Base-by-base conservation (phyloP, 106 monocot genomes). In the Dioscorea alata region DNA sequence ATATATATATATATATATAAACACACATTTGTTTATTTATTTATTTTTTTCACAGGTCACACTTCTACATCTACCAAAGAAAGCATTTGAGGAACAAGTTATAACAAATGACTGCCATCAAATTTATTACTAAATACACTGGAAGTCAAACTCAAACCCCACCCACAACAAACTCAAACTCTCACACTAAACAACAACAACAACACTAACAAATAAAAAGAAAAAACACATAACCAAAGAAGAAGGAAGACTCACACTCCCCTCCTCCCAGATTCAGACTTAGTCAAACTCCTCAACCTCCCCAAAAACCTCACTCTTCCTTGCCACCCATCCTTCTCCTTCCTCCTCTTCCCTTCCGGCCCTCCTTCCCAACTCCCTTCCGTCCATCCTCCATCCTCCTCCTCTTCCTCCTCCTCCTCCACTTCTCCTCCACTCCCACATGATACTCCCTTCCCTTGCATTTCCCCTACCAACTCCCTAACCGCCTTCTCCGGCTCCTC, bases 211-310 rank as follows among this genome's bases (percentile, higher is more conserved):
- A 28, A 28, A 28, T 28, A 28, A 28, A 28, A 28, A 28, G 3
- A 28, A 28, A 28, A 28, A 28, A 28, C 3, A 28, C 28, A 28
- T 3, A 28, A 1, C 28, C 28, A 28, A 28, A 28, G 28, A 28
- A 28, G 28, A 28, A 28, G 28, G 28, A 28, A 28, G 28, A 42
- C 4, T 42, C 42, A 85, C 14, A 84, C 76, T 31, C 89, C 89
- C 65, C 86, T 70, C 60, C 87, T 72, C 12, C 82, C 89, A 4
- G 94, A 87, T n/a, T 94, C 90, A 4, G 87, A 90, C 71, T 94
- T 94, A 58, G 90, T 90, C 49, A 90, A 67, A 51, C 94, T 87
- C 72, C 71, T 70, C n/a, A 90, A 71, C 75, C 87, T 71, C 5
- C 81, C 70, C 22, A 94, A 50, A 69, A 90, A 84, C 70, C 82